Conservation (phyloP, 345 rosid species). For the Camelina hispida region DNA sequence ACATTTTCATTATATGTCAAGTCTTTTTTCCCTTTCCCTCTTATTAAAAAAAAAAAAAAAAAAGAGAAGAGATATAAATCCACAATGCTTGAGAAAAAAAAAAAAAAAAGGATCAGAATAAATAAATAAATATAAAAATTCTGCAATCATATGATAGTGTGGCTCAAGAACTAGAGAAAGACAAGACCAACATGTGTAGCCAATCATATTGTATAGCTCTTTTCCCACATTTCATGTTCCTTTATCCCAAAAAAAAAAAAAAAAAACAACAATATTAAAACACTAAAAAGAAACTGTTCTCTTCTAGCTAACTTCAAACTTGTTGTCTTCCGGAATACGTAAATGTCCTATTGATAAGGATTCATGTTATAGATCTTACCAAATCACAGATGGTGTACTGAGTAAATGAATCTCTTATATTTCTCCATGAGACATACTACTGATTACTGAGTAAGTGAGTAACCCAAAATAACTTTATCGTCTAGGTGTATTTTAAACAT, state of each 20-base stretch:
- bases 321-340: slow-evolving; percentile 24
- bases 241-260: slow-evolving; percentile 23
- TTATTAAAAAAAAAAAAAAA: neutral
- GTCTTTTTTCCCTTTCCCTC: slow-evolving; percentile 39
- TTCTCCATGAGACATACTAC: neutral
- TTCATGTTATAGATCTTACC: slow-evolving; percentile 6
- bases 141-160: slow-evolving; percentile 46
- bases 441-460: neutral
- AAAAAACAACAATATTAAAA: neutral
- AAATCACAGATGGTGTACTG: neutral
- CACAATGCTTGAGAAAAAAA: slow-evolving; percentile 8
- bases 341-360: slow-evolving; percentile 6
- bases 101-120: neutral
- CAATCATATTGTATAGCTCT: slow-evolving; percentile 38
- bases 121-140: slow-evolving; percentile 9
- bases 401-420: neutral
- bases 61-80: slow-evolving; percentile 8
- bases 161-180: slow-evolving; percentile 45
- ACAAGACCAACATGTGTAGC: slow-evolving; percentile 43
- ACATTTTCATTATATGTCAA: slow-evolving; percentile 43
- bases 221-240: slow-evolving; percentile 45
- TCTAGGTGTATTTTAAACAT: neutral
- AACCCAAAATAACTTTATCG: neutral
- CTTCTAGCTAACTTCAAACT: neutral
- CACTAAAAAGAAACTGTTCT: slow-evolving; percentile 26